Base-by-base conservation (phyloP, 129 eudicot species). In the Dittrichia graveolens region DNA sequence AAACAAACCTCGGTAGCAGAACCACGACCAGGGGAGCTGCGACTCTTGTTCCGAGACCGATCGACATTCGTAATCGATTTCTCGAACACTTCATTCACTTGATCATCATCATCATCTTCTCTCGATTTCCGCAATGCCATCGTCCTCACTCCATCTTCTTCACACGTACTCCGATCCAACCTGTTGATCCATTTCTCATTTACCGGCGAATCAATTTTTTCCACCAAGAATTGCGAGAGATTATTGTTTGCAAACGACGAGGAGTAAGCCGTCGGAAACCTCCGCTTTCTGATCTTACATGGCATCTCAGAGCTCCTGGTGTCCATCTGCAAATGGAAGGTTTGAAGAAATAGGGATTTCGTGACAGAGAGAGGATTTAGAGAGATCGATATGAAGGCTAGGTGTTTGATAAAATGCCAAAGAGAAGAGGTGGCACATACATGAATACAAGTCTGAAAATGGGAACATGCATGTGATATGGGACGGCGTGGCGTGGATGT, bases 211-310 rank as follows among this genome's bases (percentile, higher is more conserved):
- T 71, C 85, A 14, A 68, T 79, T 57, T 82, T 86, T 6, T 84
- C 85, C 8, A 80, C 85, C 78, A 88, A 77, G 71, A 86, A 65
- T 1, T 86, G 88, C 49, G 86, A 46, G 71, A 87, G 67, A 49
- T 42, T 84, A 72, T 71, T 78, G 66, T 79, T 83, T 4, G 78
- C 75, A 47, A 88, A 66, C 45, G 97, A 84, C 0, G 95, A 91
- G 0, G 90, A 88, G 6, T 90, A 88, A 15, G 90, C 79, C 3
- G 97, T 85, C 9, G 89, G 85, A 75, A 76, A 55, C 48, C 87
- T 81, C 13, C 95, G 83, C 67, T 84, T 91, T 71, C 97, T 84
- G 65, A 88, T 88, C 83, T 81, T 91, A 86, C 88, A 83, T 35
- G 81, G 81, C 56, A 80, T 78, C 79, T 80, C 91, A 48, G 79